Base-by-base conservation (phyloP, 2,329 filamentous ascomycete genomes). In the Penicillium sp. region DNA sequence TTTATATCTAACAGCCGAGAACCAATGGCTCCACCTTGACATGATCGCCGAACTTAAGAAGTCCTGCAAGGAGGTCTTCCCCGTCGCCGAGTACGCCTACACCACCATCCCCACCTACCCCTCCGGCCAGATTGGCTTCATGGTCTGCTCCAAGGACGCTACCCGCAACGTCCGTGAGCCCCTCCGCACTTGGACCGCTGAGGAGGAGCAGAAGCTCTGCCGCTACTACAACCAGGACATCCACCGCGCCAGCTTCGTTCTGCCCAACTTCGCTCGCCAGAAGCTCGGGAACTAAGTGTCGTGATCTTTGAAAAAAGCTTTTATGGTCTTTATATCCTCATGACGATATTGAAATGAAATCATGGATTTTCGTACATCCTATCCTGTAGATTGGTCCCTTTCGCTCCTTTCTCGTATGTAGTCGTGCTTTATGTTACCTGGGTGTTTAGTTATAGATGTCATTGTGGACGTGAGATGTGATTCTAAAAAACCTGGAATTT, bases 71-170 rank as follows among this genome's bases (percentile, higher is more conserved):
- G 89, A 94, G 78, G 90, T 99, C 78, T 99, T 99, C 88, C 92
- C 94, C 65, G 90, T 91, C 62, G 94, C 90, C 76, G 94, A 99
- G 82, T 99, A 97, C 81, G 94, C 90, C 70, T 99, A 97, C 86
- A 97, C 78, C 72, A 97, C 93, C 71, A 99, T 99, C 78, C 94
- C 94, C 59, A 99, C 94, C 74, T 99, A 99, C 84, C 94, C 94
- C 66, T 96, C 91, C 56, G 94, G 94, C 75, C 94, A 99, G 83
- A 99, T 99, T 72, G 94, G 94, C 75, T 99, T 99, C 88, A 97
- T 99, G 92, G 91, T 99, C 74, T 97, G 94, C 87, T 90, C 84
- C 88, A 97, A 99, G 87, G 93, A 97, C 75, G 81, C 87, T 75
- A 86, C 79, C 73, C 86, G 87, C 76, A 85, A 99, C 79, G 84